Evolutionary conservation across 73 alveolate species (phyloP), one percentile per base, ranked within the genome.

Genomic region (Tetrahymena malaccensis): DNA sequence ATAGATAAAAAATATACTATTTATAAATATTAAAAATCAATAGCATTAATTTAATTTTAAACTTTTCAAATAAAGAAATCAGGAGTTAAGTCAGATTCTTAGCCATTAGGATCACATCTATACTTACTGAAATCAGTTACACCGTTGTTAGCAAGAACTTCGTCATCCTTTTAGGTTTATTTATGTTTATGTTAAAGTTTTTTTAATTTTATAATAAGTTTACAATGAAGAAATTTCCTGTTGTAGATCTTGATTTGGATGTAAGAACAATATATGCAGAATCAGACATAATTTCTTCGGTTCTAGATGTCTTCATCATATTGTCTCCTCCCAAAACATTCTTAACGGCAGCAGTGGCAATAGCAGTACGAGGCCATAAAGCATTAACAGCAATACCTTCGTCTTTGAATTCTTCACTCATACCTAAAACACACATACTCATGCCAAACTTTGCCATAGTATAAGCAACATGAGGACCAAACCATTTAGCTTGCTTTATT

Each of bases 331-430:
- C 99, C 13, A 98, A 85, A 17, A 96, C 97, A 94, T 97, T 96
- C 94, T 97, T 50, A 16, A 98, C 99, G 13, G 99, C 99, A 27
- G 99, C 99, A 19, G 99, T 96, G 6, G 99, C 99, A 70, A 98
- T 96, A 38, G 97, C 31, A 93, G 99, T 97, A 85, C 98, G 85
- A 57, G 99, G 99, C 99, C 99, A 98, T 34, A 98, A 95, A 19
- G 99, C 98, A 94, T 98, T 98, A 44, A 96, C 96, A 31, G 97
- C 99, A 37, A 98, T 97, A 35, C 94, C 97, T 43, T 94, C 55
- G 3, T 95, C 98, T 43, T 94, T 96, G 43, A 97, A 97, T 85
- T 98, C 99, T 85, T 96, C 99, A 94, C 98, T 95, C 97, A 97
- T 93, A 1, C 99, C 99, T 16, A 97, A 94, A 10, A 97, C 98